These are phyloP conservation scores for Paspalum notatum DNA, from an alignment of 176 grass and related monocot species.

Conservation along the genomic window DNA sequence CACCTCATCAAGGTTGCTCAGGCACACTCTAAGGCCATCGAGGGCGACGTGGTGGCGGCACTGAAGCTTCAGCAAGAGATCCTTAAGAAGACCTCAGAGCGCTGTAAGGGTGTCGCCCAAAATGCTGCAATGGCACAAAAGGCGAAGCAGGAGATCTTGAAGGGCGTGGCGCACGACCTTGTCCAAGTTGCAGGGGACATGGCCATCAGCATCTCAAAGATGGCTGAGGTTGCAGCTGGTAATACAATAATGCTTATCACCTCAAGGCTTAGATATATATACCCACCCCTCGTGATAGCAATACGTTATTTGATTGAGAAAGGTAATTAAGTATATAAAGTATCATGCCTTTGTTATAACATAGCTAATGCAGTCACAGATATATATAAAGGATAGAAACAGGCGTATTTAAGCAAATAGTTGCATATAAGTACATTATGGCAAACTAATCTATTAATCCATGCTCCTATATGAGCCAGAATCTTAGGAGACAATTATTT, in stretches of 20 bases:
- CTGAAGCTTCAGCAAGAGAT: conserved; percentile 36
- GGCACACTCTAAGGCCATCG: background rate
- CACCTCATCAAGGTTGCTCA: conserved; percentile 20
- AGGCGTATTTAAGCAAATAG: background rate
- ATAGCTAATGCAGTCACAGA: too few species aligned
- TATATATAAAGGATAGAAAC: background rate
- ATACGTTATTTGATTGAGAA: background rate
- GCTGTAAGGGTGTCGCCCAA: conserved; percentile 3
- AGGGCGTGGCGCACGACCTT: conserved; percentile 21
- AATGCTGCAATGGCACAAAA: background rate
- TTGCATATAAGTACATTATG: too few species aligned
- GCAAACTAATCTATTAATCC: too few species aligned
- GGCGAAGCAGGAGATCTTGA: conserved; percentile 15
- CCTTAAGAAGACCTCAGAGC: background rate
- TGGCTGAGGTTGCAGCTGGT: conserved; percentile 42
- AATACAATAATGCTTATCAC: background rate
- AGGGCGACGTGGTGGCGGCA: background rate
- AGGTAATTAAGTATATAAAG: background rate
- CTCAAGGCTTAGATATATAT: background rate
- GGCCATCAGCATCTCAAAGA: conserved; percentile 19
- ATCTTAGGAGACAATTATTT: too few species aligned
- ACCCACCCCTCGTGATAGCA: background rate
- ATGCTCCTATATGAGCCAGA: too few species aligned
- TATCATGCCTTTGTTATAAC: background rate
- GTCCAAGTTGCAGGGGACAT: conserved; percentile 22